Percentiles rank a stretch among this genome's conserved stretches.
Evolutionary conservation across 1,284 basidiomycete genomes (phyloP).

Genomic region (Malassezia vespertilionis): DNA sequence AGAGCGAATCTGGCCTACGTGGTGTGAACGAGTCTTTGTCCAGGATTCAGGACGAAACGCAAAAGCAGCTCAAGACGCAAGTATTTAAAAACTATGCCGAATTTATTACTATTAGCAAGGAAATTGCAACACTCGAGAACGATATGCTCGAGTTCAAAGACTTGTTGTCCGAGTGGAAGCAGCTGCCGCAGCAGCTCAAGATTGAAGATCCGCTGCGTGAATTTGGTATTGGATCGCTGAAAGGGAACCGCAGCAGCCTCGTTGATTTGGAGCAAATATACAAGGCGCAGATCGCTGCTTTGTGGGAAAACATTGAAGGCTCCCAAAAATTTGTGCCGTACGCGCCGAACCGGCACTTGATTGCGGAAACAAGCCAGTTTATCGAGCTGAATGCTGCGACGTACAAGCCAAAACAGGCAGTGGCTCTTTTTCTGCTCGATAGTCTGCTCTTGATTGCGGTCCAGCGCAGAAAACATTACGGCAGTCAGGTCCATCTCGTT

Average conservation of each 20-base stretch:
- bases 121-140: constrained; percentile 89
- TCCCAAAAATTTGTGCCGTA: constrained; percentile 88
- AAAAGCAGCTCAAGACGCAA: constrained; percentile 34
- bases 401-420: constrained; percentile 77
- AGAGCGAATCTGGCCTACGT: constrained; percentile 29
- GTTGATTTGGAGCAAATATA: constrained; percentile 80
- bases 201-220: constrained; percentile 24
- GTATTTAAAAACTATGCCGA: constrained; percentile 62
- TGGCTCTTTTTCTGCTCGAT: constrained; percentile 80
- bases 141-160: constrained; percentile 97
- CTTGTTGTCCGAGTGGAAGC: constrained; percentile 75
- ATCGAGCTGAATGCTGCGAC: constrained; percentile 83
- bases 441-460: constrained; percentile 81
- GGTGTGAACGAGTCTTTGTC: constrained; percentile 22
- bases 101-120: constrained; percentile 91
- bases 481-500: constrained; percentile 58
- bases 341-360: constrained; percentile 76
- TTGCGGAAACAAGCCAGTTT: constrained; percentile 73
- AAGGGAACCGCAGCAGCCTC: constrained; percentile 22
- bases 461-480: constrained; percentile 47
- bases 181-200: constrained; percentile 35
- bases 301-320: constrained; percentile 88
- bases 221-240: constrained; percentile 11
- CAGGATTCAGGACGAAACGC: constrained; percentile 26
- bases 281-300: constrained; percentile 77